A percentile compares a stretch with the other conserved stretches of the same genome.
Conservation (phyloP, 2,329 filamentous ascomycete species). For the Xylariales sp. region DNA sequence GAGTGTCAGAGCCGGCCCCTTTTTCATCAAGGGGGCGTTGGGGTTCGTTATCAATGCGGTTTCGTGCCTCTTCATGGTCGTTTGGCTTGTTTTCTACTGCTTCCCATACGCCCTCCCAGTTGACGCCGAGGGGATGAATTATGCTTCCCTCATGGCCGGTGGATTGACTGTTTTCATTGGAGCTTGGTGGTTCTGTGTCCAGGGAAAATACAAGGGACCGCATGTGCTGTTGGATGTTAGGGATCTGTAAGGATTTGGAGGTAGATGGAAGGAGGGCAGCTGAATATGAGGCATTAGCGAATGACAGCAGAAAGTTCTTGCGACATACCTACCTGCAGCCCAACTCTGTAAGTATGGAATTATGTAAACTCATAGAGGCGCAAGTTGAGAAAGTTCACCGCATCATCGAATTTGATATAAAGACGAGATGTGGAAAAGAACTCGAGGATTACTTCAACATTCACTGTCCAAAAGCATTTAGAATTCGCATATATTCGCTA, state of each 20-base stretch:
- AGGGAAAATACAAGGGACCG: not conserved
- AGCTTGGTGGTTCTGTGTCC: conserved; percentile 32
- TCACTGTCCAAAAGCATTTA: no score
- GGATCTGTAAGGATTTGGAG: not conserved
- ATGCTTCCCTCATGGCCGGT: conserved; percentile 39
- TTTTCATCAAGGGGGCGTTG: conserved; percentile 43
- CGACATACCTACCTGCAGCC: not conserved
- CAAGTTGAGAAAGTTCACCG: no score
- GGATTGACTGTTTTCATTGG: conserved; percentile 33
- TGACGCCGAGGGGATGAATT: conserved; percentile 48
- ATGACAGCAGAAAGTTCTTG: not conserved
- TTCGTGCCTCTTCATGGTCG: conserved; percentile 52
- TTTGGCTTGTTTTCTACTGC: conserved; percentile 60
- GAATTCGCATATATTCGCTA: no score
- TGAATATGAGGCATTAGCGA: not conserved
- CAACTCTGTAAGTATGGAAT: no score
- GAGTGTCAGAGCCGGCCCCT: conserved; percentile 50
- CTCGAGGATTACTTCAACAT: no score
- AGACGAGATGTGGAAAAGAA: no score
- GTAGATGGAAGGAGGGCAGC: not conserved
- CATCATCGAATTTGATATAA: no score
- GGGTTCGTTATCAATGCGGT: conserved; percentile 48
- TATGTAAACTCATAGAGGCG: no score
- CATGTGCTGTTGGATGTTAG: not conserved
- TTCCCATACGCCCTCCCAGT: conserved; percentile 48